These are phyloP conservation scores for Begonia masoniana DNA, from an alignment of 306 rosid species.

Conservation along the genomic window DNA sequence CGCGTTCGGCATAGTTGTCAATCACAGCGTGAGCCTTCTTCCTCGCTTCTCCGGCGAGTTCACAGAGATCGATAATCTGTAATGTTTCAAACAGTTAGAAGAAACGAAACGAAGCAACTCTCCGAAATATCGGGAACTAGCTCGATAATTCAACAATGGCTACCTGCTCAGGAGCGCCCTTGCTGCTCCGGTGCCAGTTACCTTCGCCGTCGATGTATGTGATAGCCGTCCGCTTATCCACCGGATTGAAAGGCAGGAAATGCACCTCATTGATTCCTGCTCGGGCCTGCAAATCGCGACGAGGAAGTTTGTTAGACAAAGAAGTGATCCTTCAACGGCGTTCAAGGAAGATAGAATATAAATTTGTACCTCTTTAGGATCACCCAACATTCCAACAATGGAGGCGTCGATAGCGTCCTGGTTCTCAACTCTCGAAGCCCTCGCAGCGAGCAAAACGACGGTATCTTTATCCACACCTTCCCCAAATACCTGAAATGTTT, in stretches of 20 bases:
- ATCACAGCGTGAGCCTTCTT: background rate
- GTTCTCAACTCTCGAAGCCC: constrained; percentile 1
- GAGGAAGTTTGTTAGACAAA: background rate
- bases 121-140: no score
- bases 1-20: background rate
- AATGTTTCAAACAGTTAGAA: no score
- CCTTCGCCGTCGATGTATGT: constrained; percentile 20
- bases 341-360: background rate
- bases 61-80: background rate
- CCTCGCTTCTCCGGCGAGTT: background rate
- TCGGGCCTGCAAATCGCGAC: background rate
- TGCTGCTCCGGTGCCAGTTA: constrained; percentile 1
- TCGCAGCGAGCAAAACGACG: background rate
- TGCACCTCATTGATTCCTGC: background rate
- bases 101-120: no score
- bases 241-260: background rate
- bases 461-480: background rate
- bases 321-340: background rate
- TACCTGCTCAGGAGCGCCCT: constrained; percentile 1
- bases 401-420: background rate
- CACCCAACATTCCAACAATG: constrained; percentile 1
- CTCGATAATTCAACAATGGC: no score
- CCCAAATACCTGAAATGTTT: background rate
- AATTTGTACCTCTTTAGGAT: background rate
- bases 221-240: background rate